Evolutionary conservation across 148 eudicot species (phyloP).

Genomic region (Diospyros lotus): DNA sequence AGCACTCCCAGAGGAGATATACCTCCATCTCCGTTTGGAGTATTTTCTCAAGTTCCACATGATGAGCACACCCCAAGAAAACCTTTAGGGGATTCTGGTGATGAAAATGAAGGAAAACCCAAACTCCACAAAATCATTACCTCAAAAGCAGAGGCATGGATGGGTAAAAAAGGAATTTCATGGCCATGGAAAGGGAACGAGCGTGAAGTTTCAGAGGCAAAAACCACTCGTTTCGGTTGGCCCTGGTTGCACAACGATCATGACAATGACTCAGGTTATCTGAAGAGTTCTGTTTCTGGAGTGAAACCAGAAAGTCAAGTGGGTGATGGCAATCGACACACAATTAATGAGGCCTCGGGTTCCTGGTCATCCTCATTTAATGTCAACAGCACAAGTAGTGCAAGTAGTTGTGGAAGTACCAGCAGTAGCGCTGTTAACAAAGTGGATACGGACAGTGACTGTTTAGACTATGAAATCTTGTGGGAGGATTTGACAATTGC

Average conservation of each 20-base stretch:
- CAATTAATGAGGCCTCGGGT: conserved; percentile 62
- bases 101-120: conserved; percentile 59
- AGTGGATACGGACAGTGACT: conserved; percentile 65
- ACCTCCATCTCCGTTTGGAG: too few species aligned
- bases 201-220: conserved; percentile 46
- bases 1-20: too few species aligned
- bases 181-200: conserved; percentile 86
- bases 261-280: conserved; percentile 37
- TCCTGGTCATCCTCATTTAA: conserved; percentile 76
- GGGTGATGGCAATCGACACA: conserved; percentile 39
- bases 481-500: conserved; percentile 97
- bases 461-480: conserved; percentile 81
- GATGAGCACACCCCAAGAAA: too few species aligned
- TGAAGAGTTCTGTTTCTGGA: conserved; percentile 17
- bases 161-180: conserved; percentile 62
- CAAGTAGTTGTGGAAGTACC: conserved; percentile 86
- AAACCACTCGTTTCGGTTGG: conserved; percentile 52
- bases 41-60: too few species aligned
- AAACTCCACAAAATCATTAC: conserved; percentile 60
- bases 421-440: conserved; percentile 73
- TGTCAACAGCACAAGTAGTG: conserved; percentile 81
- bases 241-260: conserved; percentile 64
- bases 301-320: conserved; percentile 46
- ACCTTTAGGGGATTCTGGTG: conserved; percentile 42
- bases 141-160: conserved; percentile 93